phyloP scores from a whole-genome alignment of 73 alveolate species.

The Tetrahymena elliotti region DNA sequence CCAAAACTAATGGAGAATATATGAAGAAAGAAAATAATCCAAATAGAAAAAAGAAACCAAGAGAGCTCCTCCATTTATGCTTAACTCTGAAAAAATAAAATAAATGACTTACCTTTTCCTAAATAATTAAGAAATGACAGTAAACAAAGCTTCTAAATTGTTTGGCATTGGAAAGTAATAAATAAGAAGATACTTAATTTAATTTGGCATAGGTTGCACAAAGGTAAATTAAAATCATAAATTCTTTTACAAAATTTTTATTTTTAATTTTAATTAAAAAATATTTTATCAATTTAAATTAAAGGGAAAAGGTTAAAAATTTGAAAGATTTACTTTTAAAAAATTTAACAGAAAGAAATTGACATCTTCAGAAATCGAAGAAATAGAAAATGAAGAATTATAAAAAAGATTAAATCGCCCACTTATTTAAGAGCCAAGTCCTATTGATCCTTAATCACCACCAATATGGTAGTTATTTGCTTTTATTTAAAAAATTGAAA shows the following conservation, averaged over 20 bases:
- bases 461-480: background rate
- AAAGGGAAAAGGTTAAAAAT: background rate
- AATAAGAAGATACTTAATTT: background rate
- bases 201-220: background rate
- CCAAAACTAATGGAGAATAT: background rate
- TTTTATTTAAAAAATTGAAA: background rate
- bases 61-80: background rate
- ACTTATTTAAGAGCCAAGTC: background rate
- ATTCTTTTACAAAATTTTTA: background rate
- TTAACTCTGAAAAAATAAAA: background rate
- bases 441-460: background rate
- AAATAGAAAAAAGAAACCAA: background rate
- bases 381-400: background rate
- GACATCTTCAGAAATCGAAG: background rate
- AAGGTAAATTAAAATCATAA: background rate
- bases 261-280: background rate
- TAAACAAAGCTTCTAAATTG: background rate
- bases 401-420: background rate
- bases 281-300: background rate
- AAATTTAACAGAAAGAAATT: background rate
- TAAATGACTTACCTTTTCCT: background rate
- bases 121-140: background rate
- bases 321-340: background rate
- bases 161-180: background rate
- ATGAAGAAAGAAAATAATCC: background rate